Evolutionary conservation across 768 basidiomycete genomes (phyloP), one percentile per base, ranked within the genome.

Genomic region (Trametes elegans): DNA sequence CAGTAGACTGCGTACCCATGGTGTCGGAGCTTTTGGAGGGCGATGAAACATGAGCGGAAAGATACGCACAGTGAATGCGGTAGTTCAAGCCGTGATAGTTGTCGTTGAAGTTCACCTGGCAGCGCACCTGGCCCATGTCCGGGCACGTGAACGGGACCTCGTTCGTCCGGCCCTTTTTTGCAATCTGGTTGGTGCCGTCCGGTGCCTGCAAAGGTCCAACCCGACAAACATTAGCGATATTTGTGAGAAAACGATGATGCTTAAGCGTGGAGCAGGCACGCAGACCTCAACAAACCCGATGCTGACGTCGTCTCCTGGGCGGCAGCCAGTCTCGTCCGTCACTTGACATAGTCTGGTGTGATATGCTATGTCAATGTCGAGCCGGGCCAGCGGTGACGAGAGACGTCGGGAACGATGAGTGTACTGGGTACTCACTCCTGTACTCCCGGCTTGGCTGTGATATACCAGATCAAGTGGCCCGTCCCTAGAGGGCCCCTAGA

Each of bases 41-140:
- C n/a, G n/a, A n/a, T n/a, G n/a, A n/a, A n/a, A n/a, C n/a, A n/a
- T n/a, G n/a, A n/a, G n/a, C n/a, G n/a, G n/a, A n/a, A n/a, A n/a
- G n/a, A 35, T 11, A 42, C 36, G 5, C n/a, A 53, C 59, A 46
- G n/a, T 44, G 48, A 8, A 52, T 49, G 40, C 51, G 45, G 43
- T 55, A 55, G 46, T 18, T 18, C 31, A 40, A 47, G n/a, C 54
- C 54, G 40, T 55, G 47, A 32, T 49, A 14, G 47, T 35, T 55
- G 23, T 53, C 51, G 32, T 53, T 45, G 43, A 53, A 53, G 41
- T 53, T 53, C 1, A 34, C 51, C 51, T 55, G 32, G 54, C 54
- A 55, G 40, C 54, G 54, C 2, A 42, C n/a, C 42, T 49, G 54
- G 28, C 54, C 54, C 19, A 18, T 31, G 3, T 39, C 5, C 5